phyloP scores from a whole-genome alignment of 1,139 yeast genomes.

The Kodamaea arcana region DNA sequence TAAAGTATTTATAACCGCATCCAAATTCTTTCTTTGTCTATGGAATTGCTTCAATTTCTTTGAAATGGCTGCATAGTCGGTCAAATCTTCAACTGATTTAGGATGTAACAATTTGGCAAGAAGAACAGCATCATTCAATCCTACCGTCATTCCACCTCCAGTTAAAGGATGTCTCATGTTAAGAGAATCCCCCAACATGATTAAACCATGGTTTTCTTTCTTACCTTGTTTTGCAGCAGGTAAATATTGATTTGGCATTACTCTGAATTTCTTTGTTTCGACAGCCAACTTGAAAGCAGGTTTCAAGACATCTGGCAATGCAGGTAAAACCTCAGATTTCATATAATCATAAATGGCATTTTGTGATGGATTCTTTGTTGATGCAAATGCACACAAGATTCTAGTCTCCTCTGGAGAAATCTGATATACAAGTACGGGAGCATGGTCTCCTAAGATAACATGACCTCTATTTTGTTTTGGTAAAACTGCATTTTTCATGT shows the following conservation, averaged over 20 bases:
- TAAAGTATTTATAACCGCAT: constrained; percentile 81
- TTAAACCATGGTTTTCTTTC: constrained; percentile 61
- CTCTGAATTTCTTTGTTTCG: constrained; percentile 51
- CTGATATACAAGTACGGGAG: constrained; percentile 86
- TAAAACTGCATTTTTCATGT: constrained; percentile 63
- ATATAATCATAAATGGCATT: constrained; percentile 64
- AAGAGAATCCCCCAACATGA: constrained; percentile 87
- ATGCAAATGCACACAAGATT: constrained; percentile 82
- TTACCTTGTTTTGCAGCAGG: constrained; percentile 64
- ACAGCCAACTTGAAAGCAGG: constrained; percentile 59
- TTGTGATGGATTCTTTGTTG: constrained; percentile 67
- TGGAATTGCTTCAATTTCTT: constrained; percentile 65
- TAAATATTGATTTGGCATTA: constrained; percentile 93
- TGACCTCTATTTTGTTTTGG: constrained; percentile 83
- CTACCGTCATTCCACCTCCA: constrained; percentile 99
- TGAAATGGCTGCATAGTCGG: constrained; percentile 51
- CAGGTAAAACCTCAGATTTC: constrained; percentile 55
- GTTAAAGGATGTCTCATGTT: constrained; percentile 98
- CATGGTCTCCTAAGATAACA: constrained; percentile 80
- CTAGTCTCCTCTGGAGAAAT: constrained; percentile 81
- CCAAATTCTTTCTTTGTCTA: constrained; percentile 69
- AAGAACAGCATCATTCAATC: constrained; percentile 78
- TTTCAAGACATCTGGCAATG: constrained; percentile 58
- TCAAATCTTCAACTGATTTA: constrained; percentile 52
- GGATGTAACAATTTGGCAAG: constrained; percentile 60